phyloP scores from a whole-genome alignment of 192 early-diverging fungal species.

The Backusella tarrabulga region DNA sequence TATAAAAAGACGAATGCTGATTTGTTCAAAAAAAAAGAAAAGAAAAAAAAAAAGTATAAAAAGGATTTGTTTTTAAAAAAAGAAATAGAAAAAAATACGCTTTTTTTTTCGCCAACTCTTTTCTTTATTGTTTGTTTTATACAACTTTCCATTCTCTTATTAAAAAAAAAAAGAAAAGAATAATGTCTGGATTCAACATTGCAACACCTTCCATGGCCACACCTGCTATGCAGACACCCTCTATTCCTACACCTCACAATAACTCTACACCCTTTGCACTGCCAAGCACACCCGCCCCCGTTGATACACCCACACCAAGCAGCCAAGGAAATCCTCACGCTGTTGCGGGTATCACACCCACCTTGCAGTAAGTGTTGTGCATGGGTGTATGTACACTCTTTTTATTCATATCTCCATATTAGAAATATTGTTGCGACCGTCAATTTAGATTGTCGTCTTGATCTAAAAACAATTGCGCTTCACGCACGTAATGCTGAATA shows the following conservation, averaged over 20 bases:
- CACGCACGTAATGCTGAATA: conserved; percentile 99
- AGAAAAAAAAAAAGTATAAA: neutral
- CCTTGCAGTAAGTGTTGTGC: conserved; percentile 50
- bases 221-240: conserved; percentile 37
- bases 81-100: too few relatives aligned
- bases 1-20: neutral
- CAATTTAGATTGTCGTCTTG: conserved; percentile 95
- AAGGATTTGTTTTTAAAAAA: neutral
- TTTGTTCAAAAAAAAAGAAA: neutral
- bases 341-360: conserved; percentile 57
- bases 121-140: conserved; percentile 15
- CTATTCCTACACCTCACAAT: conserved; percentile 31
- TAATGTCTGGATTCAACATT: conserved; percentile 41
- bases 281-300: conserved; percentile 37
- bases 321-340: conserved; percentile 40
- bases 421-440: conserved; percentile 99
- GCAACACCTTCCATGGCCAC: conserved; percentile 36
- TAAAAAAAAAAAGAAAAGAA: neutral
- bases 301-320: conserved; percentile 38
- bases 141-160: neutral
- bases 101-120: neutral
- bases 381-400: too few relatives aligned
- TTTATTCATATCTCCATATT: neutral
- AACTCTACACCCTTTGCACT: conserved; percentile 35
- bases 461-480: conserved; percentile 97